Conservation (phyloP, 345 rosid genomes). For the Salix exigua region DNA sequence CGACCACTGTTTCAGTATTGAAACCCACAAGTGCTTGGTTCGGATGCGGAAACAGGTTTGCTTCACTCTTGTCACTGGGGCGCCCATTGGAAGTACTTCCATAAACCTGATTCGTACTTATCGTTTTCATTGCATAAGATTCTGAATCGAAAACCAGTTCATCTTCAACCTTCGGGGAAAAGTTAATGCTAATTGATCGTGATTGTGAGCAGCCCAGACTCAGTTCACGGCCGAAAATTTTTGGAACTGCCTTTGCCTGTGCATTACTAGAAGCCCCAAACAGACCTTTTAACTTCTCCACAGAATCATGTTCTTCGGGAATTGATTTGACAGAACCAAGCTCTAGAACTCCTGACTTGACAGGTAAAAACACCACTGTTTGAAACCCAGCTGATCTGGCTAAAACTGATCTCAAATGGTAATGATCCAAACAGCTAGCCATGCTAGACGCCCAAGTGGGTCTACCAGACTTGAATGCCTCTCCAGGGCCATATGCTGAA, state of each 20-base stretch:
- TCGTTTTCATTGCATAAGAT: constrained; percentile 44
- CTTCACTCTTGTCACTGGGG: constrained; percentile 38
- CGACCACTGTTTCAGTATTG: constrained; percentile 33
- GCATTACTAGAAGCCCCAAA: constrained; percentile 56
- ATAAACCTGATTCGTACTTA: constrained; percentile 48
- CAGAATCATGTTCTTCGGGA: constrained; percentile 53
- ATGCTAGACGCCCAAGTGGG: constrained; percentile 62
- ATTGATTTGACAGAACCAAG: constrained; percentile 67
- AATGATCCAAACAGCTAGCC: constrained; percentile 51
- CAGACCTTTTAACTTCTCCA: constrained; percentile 54
- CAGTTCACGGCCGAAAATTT: constrained; percentile 80
- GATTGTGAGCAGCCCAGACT: constrained; percentile 71
- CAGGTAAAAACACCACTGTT: constrained; percentile 67
- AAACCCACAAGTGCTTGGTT: constrained; percentile 38
- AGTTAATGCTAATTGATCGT: constrained; percentile 63
- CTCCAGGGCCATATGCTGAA: constrained; percentile 54
- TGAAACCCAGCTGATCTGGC: constrained; percentile 77
- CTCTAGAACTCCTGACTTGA: constrained; percentile 78
- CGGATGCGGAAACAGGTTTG: constrained; percentile 46
- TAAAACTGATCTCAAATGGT: constrained; percentile 60
- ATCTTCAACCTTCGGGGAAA: constrained; percentile 84
- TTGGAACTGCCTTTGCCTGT: constrained; percentile 61
- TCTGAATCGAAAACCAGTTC: constrained; percentile 64
- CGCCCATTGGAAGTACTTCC: constrained; percentile 54
- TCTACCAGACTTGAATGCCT: constrained; percentile 52